Conservation (phyloP, 768 basidiomycete species). For the Lactifluus subvellereus region DNA sequence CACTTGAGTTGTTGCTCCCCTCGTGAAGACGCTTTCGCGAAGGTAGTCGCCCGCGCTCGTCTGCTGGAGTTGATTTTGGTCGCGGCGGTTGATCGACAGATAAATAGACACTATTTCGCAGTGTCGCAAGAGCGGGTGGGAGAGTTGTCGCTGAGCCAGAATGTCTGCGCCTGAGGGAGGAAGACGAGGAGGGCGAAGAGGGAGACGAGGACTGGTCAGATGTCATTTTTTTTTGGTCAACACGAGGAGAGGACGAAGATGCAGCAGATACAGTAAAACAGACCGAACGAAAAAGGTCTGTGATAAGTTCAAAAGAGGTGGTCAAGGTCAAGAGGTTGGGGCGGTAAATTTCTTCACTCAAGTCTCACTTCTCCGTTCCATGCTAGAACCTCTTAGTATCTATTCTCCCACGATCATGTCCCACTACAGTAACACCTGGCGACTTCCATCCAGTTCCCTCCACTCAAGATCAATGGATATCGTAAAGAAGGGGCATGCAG, state of each 20-base stretch:
- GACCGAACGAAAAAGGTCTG: not conserved
- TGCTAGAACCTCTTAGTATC: no score
- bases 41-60: constrained; percentile 49
- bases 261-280: not conserved
- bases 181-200: not conserved
- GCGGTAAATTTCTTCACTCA: not conserved
- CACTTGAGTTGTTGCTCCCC: constrained; percentile 22
- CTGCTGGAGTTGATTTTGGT: constrained; percentile 66
- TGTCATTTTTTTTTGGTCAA: constrained; percentile 4
- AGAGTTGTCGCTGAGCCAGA: constrained; percentile 46
- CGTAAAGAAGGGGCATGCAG: no score
- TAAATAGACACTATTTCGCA: constrained; percentile 26
- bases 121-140: constrained; percentile 26
- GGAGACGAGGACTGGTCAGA: constrained; percentile 12
- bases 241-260: not conserved
- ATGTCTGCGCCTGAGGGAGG: constrained; percentile 49
- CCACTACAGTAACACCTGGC: no score
- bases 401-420: constrained; percentile 13
- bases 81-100: constrained; percentile 51
- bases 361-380: no score
- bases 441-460: no score
- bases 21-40: constrained; percentile 34
- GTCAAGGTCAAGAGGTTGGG: not conserved
- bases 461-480: no score
- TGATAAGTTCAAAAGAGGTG: not conserved